Evolutionary conservation across 2,329 filamentous ascomycete genomes (phyloP).

Genomic region (Knoxdaviesia capensis): DNA sequence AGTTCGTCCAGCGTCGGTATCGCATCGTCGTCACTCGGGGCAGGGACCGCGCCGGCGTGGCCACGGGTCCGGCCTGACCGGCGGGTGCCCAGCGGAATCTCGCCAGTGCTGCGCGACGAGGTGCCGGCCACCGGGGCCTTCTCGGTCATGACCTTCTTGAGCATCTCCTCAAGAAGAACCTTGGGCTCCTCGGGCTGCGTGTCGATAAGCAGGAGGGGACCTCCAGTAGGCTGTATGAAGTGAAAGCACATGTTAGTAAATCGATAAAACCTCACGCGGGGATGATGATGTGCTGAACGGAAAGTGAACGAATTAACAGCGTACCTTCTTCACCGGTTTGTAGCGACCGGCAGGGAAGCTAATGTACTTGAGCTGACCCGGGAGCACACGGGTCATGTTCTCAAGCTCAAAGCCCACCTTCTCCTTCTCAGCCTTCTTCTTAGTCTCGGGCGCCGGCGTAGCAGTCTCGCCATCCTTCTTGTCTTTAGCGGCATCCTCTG

Average conservation of each 20-base stretch:
- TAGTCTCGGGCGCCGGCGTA: conserved; percentile 33
- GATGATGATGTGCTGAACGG: neutral
- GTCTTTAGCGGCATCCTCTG: conserved; percentile 27
- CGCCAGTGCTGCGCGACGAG: conserved; percentile 7
- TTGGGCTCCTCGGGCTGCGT: conserved; percentile 62
- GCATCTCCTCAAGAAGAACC: conserved; percentile 71
- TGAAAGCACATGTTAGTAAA: neutral
- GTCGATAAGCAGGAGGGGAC: conserved; percentile 79
- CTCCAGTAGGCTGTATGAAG: conserved; percentile 57
- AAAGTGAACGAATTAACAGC: conserved; percentile 8
- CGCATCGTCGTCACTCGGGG: conserved; percentile 11
- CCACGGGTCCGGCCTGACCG: conserved; percentile 12
- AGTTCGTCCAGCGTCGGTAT: conserved; percentile 10
- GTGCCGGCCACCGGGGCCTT: conserved; percentile 32
- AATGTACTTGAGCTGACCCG: conserved; percentile 84
- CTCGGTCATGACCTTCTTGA: conserved; percentile 57
- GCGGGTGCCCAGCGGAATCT: conserved; percentile 11
- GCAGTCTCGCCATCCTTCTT: conserved; percentile 28
- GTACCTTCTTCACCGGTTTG: conserved; percentile 73
- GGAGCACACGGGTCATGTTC: conserved; percentile 92
- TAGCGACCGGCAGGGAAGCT: conserved; percentile 82
- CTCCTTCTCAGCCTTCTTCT: conserved; percentile 89
- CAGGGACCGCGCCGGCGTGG: conserved; percentile 15
- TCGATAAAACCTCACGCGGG: neutral
- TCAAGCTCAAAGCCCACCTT: conserved; percentile 91